Evolutionary conservation across 305 asterid genomes (phyloP), one percentile per base, ranked within the genome.

Genomic region (Vinca major): DNA sequence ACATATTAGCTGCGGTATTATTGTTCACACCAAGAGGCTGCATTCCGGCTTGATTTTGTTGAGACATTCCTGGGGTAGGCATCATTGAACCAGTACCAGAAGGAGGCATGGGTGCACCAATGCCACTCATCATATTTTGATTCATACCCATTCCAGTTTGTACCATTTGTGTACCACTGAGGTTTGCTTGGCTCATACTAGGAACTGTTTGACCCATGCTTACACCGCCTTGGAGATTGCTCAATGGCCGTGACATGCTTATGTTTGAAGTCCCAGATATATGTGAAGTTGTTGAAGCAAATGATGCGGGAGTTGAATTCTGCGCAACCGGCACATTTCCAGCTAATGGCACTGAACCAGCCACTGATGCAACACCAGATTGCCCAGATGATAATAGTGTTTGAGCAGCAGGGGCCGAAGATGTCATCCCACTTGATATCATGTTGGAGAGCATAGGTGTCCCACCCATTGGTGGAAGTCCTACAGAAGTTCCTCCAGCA

Each of bases 401-500:
- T 85, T 89, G 96, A 70, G 84, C 80, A 67, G 96, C 82, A 70
- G 96, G 88, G 47, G 84, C 75, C 5, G 98, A 88, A 43, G 99
- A 81, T 51, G 85, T 67, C 86, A 88, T 81, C 71, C 99, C 99
- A 74, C 86, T 86, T 71, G 97, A 89, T 80, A 89, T 86, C 90
- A 91, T 84, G 80, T 86, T 91, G 56, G 99, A 88, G 58, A 92
- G 89, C 78, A 91, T 89, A 69, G 97, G 96, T 41, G 98, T 73
- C 64, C 88, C 95, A 45, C 91, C 92, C 82, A 85, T 87, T 60
- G 93, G 85, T 69, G 86, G 83, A 71, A 85, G 82, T 19, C 95
- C 96, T 13, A 86, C 83, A 67, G 96, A 88, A 67, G 96, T 82
- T 73, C 89, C 93, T 65, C 87, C 92, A 41, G 91, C 86, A 58